Base-by-base conservation (phyloP, 2,329 filamentous ascomycete genomes). In the Septoria linicola region DNA sequence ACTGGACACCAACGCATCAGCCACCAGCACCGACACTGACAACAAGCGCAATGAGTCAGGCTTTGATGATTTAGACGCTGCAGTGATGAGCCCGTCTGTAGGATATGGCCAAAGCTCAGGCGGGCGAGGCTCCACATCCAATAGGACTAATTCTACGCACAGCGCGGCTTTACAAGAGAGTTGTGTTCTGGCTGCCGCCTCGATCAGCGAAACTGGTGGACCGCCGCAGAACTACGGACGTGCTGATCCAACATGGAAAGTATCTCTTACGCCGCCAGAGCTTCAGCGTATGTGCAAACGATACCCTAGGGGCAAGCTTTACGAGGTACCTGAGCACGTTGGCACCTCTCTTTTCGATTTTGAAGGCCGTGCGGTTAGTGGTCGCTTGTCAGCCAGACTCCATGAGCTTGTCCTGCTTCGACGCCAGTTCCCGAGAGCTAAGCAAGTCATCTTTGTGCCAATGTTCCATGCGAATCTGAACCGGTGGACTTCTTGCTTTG, bases 391-490 rank as follows among this genome's bases (percentile, higher is more conserved):
- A 2, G 34, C 45, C 3, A 58, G 53, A 27, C 25, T 59, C 3
- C 58, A 50, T 37, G 53, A 63, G 16, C 39, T 61, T 8, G 57
- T 58, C 57, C 49, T 55, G n/a, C 41, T 63, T 3, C 54, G 53
- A 8, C 55, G 55, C n/a, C 57, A 60, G 53, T 77, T 80, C 44
- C 75, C 74, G 1, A 63, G 65, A 17, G 73, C 73, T 1, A 65
- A 68, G 1, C 75, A 77, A 46, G 68, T 79, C 8, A 69, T 79
- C 7, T 77, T 79, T 47, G 65, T 78, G 11, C 76, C 76, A 0
- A 59, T 79, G 2, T 79, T 74, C 72, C 76, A 79, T 53, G 68
- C 72, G 3, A 71, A 72, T n/a, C 50, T 59, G 27, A 59, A 58
- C 27, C 55, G 60, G 11, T 63, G 60, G 59, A 58, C 57, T 7